Evolutionary conservation across 441 rosid species (phyloP), one percentile per base, ranked within the genome.

Genomic region (Croton laevigatus): DNA sequence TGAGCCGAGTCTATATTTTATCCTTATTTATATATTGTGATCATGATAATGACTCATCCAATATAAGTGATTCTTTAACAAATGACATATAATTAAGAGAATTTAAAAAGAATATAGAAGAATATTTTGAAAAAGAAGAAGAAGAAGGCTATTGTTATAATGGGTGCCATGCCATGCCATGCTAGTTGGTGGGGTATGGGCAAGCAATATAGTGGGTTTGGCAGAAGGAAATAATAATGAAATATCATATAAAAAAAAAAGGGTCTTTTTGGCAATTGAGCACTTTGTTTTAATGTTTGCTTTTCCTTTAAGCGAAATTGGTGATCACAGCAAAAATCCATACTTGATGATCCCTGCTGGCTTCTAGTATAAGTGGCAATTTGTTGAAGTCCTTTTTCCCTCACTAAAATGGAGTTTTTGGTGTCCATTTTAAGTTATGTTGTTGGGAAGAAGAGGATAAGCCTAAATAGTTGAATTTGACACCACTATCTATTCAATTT

Each of bases 271-370:
- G 7, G 44, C 45, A 58, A 34, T 34, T n/a, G 55, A 59, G 22
- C 44, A 20, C 51, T 36, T 49, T 13, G 8, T 11, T 34, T 3
- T 53, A 20, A 2, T 42, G 32, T 5, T 61, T 49, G 73, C 73
- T 60, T 70, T 23, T 9, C 10, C 40, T 51, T 9, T 17, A 61
- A 70, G 73, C 53, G 60, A 61, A 16, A 62, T 20, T 5, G 61
- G 52, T 40, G 45, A 3, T 7, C 22, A 40, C 3, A 22, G 11
- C 32, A 57, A 6, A 58, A 38, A 12, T 60, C 19, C 20, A 17
- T 60, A 16, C 3, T 59, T 36, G 44, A 36, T 59, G 62, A 58
- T 7, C 12, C 62, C 37, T 4, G 10, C 38, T 58, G 17, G 36
- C 62, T 32, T 32, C 13, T 27, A 27, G n/a, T n/a, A n/a, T 55